These are phyloP conservation scores for Zanthoxylum bungeanum DNA, from an alignment of 345 rosid species.

Conservation along the genomic window DNA sequence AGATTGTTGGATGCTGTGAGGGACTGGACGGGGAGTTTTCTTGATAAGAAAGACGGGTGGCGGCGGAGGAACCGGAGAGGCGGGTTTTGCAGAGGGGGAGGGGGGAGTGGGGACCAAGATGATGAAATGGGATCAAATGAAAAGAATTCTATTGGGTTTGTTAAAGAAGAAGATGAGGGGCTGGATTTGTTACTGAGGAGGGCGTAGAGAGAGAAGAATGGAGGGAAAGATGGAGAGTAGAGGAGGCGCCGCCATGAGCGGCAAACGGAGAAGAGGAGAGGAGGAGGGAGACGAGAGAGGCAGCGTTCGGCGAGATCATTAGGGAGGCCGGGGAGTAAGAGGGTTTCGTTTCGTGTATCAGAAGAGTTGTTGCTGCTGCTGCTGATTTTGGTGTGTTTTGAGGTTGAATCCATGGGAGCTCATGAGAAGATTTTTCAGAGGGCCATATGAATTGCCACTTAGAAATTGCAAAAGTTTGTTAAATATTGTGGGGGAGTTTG, in stretches of 20 bases:
- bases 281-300: slow-evolving; percentile 33
- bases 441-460: neutral
- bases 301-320: slow-evolving; percentile 41
- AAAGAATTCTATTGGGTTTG: slow-evolving; percentile 25
- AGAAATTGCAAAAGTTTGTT: too few relatives aligned
- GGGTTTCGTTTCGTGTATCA: neutral
- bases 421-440: neutral
- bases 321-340: slow-evolving; percentile 44
- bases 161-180: too few relatives aligned
- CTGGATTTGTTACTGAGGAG: slow-evolving; percentile 25
- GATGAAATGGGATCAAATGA: slow-evolving; percentile 45
- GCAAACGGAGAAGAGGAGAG: slow-evolving; percentile 48
- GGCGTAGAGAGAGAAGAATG: slow-evolving; percentile 43
- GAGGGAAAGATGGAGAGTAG: slow-evolving; percentile 44
- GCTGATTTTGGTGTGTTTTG: neutral
- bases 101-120: slow-evolving; percentile 45
- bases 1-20: slow-evolving; percentile 34
- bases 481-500: neutral
- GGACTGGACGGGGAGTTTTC: neutral
- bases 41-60: slow-evolving; percentile 40
- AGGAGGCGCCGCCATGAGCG: slow-evolving; percentile 51
- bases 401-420: neutral
- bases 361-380: too few relatives aligned
- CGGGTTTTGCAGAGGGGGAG: slow-evolving; percentile 28
- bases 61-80: slow-evolving; percentile 42